Evolutionary conservation across 1,284 basidiomycete genomes (phyloP).

Genomic region (Pisolithus thermaeus): DNA sequence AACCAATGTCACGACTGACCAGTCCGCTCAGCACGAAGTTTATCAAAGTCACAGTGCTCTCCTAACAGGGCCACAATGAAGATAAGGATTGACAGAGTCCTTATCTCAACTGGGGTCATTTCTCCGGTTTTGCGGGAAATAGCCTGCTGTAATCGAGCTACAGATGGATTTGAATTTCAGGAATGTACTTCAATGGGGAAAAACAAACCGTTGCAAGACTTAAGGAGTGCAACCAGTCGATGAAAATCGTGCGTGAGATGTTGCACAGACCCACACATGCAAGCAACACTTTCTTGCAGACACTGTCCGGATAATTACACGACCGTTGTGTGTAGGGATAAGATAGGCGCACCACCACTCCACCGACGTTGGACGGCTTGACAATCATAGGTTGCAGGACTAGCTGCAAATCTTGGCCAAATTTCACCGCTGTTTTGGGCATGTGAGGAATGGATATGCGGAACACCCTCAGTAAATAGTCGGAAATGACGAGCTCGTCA

Average conservation of each 20-base stretch:
- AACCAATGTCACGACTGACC: constrained; percentile 32
- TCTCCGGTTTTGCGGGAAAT: constrained; percentile 33
- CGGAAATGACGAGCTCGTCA: constrained; percentile 79
- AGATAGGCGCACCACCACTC: constrained; percentile 46
- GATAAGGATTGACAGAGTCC: constrained; percentile 58
- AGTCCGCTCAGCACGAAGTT: constrained; percentile 53
- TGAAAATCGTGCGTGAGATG: constrained; percentile 83
- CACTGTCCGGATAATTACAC: constrained; percentile 39
- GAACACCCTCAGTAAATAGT: constrained; percentile 87
- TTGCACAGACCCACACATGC: constrained; percentile 82
- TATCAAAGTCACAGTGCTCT: constrained; percentile 87
- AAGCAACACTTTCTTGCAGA: constrained; percentile 86
- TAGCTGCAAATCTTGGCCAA: constrained; percentile 79
- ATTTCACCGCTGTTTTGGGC: constrained; percentile 82
- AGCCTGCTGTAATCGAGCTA: constrained; percentile 53
- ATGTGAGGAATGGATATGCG: constrained; percentile 78
- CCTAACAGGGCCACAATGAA: constrained; percentile 81
- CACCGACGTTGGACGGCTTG: constrained; percentile 66
- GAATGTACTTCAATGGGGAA: background rate
- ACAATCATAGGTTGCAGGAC: constrained; percentile 84
- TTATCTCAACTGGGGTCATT: constrained; percentile 32
- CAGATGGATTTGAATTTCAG: constrained; percentile 4
- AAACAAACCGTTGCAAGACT: constrained; percentile 72
- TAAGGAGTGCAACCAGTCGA: constrained; percentile 70
- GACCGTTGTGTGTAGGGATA: background rate